Evolutionary conservation across 2,329 filamentous ascomycete genomes (phyloP).

Genomic region (Nectriaceae sp.): DNA sequence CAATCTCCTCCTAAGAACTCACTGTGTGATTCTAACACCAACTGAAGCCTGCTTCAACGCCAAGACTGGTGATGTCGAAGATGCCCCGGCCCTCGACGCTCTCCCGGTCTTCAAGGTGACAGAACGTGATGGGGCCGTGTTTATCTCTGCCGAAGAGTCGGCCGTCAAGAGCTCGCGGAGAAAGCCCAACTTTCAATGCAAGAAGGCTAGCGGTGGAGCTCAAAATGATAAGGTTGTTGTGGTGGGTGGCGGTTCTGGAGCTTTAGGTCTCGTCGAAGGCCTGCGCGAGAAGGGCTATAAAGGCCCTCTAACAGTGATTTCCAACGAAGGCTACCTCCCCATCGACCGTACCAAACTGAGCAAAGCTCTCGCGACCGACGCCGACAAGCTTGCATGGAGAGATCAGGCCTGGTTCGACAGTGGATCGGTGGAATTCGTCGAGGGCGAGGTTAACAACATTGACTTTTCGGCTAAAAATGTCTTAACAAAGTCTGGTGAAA

Average conservation of each 20-base stretch:
- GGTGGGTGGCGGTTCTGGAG: constrained; percentile 84
- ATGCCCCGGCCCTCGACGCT: constrained; percentile 88
- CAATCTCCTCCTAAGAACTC: background rate
- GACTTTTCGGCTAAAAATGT: constrained; percentile 77
- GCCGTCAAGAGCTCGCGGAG: constrained; percentile 76
- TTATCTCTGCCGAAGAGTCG: constrained; percentile 77
- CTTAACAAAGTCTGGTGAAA: constrained; percentile 71
- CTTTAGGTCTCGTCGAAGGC: constrained; percentile 78
- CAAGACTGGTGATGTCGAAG: constrained; percentile 88
- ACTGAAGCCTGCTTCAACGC: constrained; percentile 95
- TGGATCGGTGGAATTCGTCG: constrained; percentile 57
- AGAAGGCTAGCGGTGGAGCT: constrained; percentile 42
- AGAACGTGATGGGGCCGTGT: constrained; percentile 81
- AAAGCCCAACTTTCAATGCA: constrained; percentile 73
- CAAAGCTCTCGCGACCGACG: constrained; percentile 85
- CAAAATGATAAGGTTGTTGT: constrained; percentile 73
- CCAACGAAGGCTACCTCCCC: constrained; percentile 80
- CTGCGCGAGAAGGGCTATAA: constrained; percentile 80
- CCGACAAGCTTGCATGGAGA: constrained; percentile 75
- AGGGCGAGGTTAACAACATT: constrained; percentile 69
- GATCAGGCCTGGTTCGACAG: constrained; percentile 75
- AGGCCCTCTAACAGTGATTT: constrained; percentile 80
- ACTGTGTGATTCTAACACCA: background rate
- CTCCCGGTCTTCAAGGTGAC: constrained; percentile 79
- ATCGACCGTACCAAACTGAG: constrained; percentile 96